Evolutionary conservation across 1,284 basidiomycete genomes (phyloP), one percentile per base, ranked within the genome.

Genomic region (Tylopilus orsonianus): DNA sequence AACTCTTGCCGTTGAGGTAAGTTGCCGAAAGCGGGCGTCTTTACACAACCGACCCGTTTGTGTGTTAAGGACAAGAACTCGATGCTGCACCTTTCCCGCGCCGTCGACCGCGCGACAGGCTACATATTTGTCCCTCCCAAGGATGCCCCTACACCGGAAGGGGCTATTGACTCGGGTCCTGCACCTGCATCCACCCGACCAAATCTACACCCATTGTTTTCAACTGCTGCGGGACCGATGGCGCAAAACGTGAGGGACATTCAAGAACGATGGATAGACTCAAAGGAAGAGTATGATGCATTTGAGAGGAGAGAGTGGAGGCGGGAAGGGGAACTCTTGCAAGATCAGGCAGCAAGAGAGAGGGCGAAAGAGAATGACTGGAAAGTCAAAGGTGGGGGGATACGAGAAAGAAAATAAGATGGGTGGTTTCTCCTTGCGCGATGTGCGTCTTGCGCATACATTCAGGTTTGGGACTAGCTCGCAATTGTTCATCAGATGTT

Each of bases 1-100:
- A 71, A 99, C 97, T 0, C 78, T 99, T 0, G 95, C 94, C 0
- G 93, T 97, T 13, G 94, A 97, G 76, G 90, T 90, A 56, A 48
- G 78, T 50, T 12, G 18, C 30, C 10, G 19, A 44, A 40, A 24
- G 44, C 39, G 38, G 20, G 23, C 22, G n/a, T 36, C 16, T 27
- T 34, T n/a, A 29, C 14, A 13, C n/a, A 23, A 14, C 40, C 3
- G 8, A 6, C 20, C 12, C 13, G 10, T 40, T 48, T 44, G 12
- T 20, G 16, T 16, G 22, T n/a, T 35, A 58, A 92, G 87, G 94
- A 97, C 67, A 97, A 95, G 69, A 74, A 83, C 44, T 95, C 92
- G 4, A 97, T 97, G 94, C 72, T 96, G 8, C 82, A 91, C 55
- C 78, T 97, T 2, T 85, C 85, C 14, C 80, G 82, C 22, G 79